Base-by-base conservation (phyloP, 2,329 filamentous ascomycete genomes). In the Fusarium multiceps region DNA sequence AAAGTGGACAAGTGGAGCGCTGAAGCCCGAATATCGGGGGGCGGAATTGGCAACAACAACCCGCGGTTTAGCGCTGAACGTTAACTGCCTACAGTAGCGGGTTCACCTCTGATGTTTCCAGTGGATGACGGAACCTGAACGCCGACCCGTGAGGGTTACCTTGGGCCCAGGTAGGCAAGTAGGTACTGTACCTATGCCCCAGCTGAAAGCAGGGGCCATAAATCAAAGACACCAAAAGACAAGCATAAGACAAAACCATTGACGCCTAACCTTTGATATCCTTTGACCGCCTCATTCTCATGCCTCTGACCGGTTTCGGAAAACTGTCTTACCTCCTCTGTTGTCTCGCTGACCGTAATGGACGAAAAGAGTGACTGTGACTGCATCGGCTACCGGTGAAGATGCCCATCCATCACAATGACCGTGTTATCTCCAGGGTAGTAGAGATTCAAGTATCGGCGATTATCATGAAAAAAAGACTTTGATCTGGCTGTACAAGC, bases 161-260 rank as follows among this genome's bases (percentile, higher is more conserved):
- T 28, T 10, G 27, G 27, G 27, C 27, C 27, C 27, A 28, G 27
- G 27, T 27, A 28, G 27, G 27, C 27, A 28, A 37, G 34, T 21
- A 21, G 21, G 21, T 37, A 37, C 34, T 30, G 28, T 14, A 30
- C 28, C 28, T 30, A 30, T 30, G 28, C 32, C 32, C 34, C 30
- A 30, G 63, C 63, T 57, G 62, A 60, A 56, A 56, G 56, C 66
- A 63, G 66, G 67, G 63, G 66, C 47, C 66, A 69, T 37, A 49
- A 48, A 69, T 32, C 49, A 51, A 69, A 30, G 65, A 37, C 41
- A 20, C 49, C 40, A 30, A 42, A 46, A 30, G 30, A 37, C 63
- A 62, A 42, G 48, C 46, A 63, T 50, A n/a, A 27, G 8, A 18
- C 23, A 43, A 32, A 59, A 48, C 49, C 45, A 25, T 43, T 21